Percentiles rank a stretch among this genome's conserved stretches.
Conservation (phyloP, 306 rosid species). For the Oemleria cerasiformis region DNA sequence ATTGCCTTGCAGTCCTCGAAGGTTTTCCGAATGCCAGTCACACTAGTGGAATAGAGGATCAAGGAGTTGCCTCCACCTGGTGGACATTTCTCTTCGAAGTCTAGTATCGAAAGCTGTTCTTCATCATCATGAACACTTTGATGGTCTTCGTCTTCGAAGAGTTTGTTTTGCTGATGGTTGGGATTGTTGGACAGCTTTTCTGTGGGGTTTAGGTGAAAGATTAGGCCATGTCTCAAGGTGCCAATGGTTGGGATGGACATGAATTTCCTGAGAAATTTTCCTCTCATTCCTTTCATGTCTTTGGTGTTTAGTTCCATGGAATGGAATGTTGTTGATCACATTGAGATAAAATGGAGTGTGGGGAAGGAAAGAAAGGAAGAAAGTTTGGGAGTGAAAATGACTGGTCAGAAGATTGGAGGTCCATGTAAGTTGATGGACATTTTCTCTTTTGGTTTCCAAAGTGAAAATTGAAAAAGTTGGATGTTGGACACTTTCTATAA, state of each 20-base stretch:
- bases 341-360: slow-evolving; percentile 18
- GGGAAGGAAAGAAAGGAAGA: slow-evolving; percentile 29
- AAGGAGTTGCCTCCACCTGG: slow-evolving; percentile 65
- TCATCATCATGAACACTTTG: slow-evolving; percentile 20
- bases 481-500: slow-evolving; percentile 40
- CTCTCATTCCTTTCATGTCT: slow-evolving; percentile 52
- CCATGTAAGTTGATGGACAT: slow-evolving; percentile 24
- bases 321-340: slow-evolving; percentile 34
- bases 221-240: slow-evolving; percentile 55
- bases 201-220: slow-evolving; percentile 45
- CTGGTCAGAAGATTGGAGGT: slow-evolving; percentile 29
- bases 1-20: slow-evolving; percentile 69
- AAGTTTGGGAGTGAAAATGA: slow-evolving; percentile 34
- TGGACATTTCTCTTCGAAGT: slow-evolving; percentile 71
- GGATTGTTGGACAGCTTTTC: slow-evolving; percentile 37
- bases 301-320: slow-evolving; percentile 20
- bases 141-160: slow-evolving; percentile 35
- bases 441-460: slow-evolving; percentile 39
- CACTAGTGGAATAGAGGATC: slow-evolving; percentile 79
- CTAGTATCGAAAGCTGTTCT: slow-evolving; percentile 40
- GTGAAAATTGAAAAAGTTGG: slow-evolving; percentile 43
- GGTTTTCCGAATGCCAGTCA: slow-evolving; percentile 83
- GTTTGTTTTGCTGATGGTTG: slow-evolving; percentile 36
- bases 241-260: slow-evolving; percentile 52
- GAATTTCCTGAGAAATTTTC: slow-evolving; percentile 51